A percentile compares a stretch with the other conserved stretches of the same genome.
Evolutionary conservation across 1,284 basidiomycete genomes (phyloP).

Genomic region (Inonotus hispidus): DNA sequence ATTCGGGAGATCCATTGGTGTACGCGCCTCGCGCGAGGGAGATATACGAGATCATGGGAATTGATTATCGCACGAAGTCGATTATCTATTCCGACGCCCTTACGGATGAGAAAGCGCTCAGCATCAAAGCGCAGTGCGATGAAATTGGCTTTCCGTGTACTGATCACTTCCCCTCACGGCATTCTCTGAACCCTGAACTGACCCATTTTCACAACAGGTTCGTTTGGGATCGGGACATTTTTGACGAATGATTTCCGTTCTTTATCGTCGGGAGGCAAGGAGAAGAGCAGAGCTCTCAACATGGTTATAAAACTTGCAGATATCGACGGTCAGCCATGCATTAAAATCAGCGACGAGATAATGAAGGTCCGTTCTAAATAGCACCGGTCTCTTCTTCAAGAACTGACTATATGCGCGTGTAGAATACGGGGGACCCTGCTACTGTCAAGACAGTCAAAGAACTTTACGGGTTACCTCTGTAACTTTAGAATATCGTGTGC

Average conservation of each 20-base stretch:
- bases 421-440: slow-evolving; percentile 32
- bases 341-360: slow-evolving; percentile 91
- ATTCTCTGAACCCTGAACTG: not conserved
- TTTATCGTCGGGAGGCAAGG: slow-evolving; percentile 44
- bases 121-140: slow-evolving; percentile 66
- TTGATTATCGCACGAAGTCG: slow-evolving; percentile 60
- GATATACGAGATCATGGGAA: slow-evolving; percentile 62
- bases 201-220: slow-evolving; percentile 26
- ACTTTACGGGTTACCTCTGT: slow-evolving; percentile 22
- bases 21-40: slow-evolving; percentile 72
- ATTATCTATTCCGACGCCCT: slow-evolving; percentile 84
- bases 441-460: slow-evolving; percentile 29
- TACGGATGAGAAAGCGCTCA: slow-evolving; percentile 64
- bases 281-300: slow-evolving; percentile 78
- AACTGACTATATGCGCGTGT: not conserved
- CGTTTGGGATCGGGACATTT: slow-evolving; percentile 90
- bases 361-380: slow-evolving; percentile 58
- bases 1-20: slow-evolving; percentile 80
- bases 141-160: slow-evolving; percentile 70
- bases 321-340: slow-evolving; percentile 69
- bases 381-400: not conserved
- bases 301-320: slow-evolving; percentile 89
- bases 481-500: not conserved
- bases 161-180: not conserved
- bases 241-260: slow-evolving; percentile 84